Percentiles rank a stretch among this genome's conserved stretches.
These are phyloP conservation scores for Fusarium cyanostomum DNA, from an alignment of 2,329 filamentous ascomycete genomes.

Conservation along the genomic window DNA sequence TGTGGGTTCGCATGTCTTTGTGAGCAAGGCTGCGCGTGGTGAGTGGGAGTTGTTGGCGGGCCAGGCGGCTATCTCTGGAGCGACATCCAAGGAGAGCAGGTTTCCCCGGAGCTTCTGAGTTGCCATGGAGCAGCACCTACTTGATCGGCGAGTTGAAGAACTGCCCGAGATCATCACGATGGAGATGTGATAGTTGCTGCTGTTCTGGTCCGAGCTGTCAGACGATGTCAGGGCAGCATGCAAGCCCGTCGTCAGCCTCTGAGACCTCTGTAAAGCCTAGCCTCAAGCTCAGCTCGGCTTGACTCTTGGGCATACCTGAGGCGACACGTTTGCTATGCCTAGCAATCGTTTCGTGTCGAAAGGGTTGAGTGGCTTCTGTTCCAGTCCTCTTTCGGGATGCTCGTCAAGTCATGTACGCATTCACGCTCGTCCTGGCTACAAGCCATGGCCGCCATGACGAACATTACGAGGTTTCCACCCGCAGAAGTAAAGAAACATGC, in stretches of 20 bases:
- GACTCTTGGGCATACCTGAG: constrained; percentile 13
- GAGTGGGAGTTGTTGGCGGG: neutral
- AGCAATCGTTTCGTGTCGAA: constrained; percentile 1
- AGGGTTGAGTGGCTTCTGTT: constrained; percentile 23
- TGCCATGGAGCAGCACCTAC: neutral
- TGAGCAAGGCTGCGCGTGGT: neutral
- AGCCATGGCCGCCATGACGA: constrained; percentile 2
- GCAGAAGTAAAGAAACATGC: constrained; percentile 11
- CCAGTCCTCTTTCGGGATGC: constrained; percentile 5
- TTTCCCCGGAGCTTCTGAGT: constrained; percentile 6
- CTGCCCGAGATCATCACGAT: neutral
- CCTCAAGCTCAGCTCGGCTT: constrained; percentile 21
- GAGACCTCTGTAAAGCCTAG: constrained; percentile 1
- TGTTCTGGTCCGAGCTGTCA: neutral
- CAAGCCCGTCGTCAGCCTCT: constrained; percentile 9
- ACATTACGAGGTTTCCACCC: neutral
- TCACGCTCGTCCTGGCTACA: constrained; percentile 10
- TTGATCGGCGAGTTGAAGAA: neutral
- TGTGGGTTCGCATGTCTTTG: neutral
- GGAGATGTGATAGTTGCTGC: constrained; percentile 1
- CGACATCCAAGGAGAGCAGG: neutral
- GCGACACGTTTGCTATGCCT: neutral
- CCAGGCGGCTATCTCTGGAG: constrained; percentile 3
- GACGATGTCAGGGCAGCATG: neutral
- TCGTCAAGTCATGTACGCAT: neutral